Conservation (phyloP, 2,329 filamentous ascomycete genomes). For the Exophiala oligosperma region DNA sequence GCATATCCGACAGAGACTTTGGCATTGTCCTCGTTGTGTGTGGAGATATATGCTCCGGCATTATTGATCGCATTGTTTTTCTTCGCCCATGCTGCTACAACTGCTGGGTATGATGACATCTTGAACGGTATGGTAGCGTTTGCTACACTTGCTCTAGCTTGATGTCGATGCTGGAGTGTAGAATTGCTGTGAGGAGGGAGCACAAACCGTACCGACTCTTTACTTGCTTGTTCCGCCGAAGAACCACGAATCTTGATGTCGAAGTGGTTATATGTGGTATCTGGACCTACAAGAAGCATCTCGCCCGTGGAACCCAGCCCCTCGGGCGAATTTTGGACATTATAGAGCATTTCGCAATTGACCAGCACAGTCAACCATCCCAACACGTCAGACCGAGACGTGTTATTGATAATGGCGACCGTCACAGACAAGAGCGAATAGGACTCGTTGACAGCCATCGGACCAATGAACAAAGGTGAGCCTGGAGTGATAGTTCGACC, state of each 20-base stretch:
- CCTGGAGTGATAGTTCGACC: conserved; percentile 35
- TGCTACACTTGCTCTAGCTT: conserved; percentile 7
- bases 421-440: conserved; percentile 80
- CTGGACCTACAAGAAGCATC: conserved; percentile 70
- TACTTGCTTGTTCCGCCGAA: conserved; percentile 42
- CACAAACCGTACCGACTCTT: conserved; percentile 25
- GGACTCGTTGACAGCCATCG: conserved; percentile 68
- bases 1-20: conserved; percentile 80
- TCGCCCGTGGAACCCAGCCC: conserved; percentile 70
- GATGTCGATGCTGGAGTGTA: conserved; percentile 22
- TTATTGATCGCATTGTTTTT: conserved; percentile 59
- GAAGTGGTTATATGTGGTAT: conserved; percentile 66
- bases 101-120: conserved; percentile 63
- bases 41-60: conserved; percentile 67
- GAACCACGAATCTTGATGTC: conserved; percentile 32
- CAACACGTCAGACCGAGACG: conserved; percentile 64
- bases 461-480: conserved; percentile 73
- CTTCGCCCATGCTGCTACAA: conserved; percentile 59
- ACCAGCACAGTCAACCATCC: conserved; percentile 84
- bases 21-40: conserved; percentile 69
- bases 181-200: conserved; percentile 24
- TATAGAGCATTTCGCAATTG: conserved; percentile 63
- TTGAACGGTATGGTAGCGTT: conserved; percentile 55
- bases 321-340: conserved; percentile 63
- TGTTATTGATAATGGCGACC: conserved; percentile 73